Evolutionary conservation across 176 grass and related monocot genomes (phyloP).

Genomic region (Guadua angustifolia): DNA sequence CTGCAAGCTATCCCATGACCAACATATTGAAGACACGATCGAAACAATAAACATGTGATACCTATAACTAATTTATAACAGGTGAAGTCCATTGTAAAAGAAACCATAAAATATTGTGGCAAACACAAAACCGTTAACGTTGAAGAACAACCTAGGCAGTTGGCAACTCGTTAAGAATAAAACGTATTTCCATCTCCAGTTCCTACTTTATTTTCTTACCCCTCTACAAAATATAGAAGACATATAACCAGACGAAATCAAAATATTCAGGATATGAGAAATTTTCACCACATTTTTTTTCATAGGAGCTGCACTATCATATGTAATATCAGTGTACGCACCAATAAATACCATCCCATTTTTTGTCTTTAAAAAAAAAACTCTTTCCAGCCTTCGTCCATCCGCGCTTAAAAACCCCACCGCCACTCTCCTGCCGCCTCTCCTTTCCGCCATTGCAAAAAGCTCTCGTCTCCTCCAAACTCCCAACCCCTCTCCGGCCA

Average conservation of each 20-base stretch:
- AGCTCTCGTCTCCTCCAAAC: not conserved
- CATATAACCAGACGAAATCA: not conserved
- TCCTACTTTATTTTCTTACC: not conserved
- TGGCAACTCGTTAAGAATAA: not conserved
- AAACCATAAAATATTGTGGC: not conserved
- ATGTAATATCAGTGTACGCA: not conserved
- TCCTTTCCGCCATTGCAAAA: conserved; percentile 41
- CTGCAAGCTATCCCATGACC: not conserved
- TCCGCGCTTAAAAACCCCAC: conserved; percentile 38
- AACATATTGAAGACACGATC: not conserved
- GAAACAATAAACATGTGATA: not conserved
- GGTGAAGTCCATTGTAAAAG: not conserved
- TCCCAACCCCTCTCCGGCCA: not conserved
- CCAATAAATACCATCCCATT: not conserved
- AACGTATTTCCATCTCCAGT: not conserved
- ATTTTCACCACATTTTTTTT: too few species aligned
- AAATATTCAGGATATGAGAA: not conserved
- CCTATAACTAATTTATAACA: not conserved
- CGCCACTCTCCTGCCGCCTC: not conserved
- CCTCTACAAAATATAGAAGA: not conserved
- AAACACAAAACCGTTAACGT: not conserved
- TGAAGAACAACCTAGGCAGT: not conserved
- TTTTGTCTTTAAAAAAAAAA: not conserved
- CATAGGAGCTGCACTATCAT: not conserved
- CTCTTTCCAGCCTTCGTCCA: not conserved